Conservation (phyloP, 306 rosid species). For the Citrullus amarus region DNA sequence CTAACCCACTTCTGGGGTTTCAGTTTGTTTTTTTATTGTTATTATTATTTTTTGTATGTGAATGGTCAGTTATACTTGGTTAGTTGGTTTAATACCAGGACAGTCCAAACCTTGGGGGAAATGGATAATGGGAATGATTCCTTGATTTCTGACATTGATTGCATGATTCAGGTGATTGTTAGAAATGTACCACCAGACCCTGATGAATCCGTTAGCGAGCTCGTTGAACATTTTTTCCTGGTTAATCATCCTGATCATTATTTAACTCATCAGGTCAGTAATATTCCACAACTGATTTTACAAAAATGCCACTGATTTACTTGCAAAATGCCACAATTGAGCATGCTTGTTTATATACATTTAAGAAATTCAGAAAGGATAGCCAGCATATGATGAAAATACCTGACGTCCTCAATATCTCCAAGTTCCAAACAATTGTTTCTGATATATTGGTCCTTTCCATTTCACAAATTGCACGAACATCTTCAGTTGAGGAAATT, state of each 20-base stretch:
- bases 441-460: not conserved
- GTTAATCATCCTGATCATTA: conserved; percentile 93
- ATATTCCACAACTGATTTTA: not conserved
- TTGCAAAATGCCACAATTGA: not conserved
- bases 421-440: not conserved
- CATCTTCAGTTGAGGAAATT: not conserved
- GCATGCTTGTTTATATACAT: not conserved
- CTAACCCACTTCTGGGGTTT: not conserved
- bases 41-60: too few species aligned
- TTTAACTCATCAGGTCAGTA: conserved; percentile 72
- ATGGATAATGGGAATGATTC: not conserved
- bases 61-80: too few species aligned
- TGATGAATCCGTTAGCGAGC: conserved; percentile 78
- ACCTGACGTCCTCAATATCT: not conserved
- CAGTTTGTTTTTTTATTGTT: not conserved
- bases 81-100: not conserved
- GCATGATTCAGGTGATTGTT: conserved; percentile 57
- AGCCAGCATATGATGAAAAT: not conserved
- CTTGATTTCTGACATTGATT: not conserved
- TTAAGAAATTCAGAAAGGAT: not conserved
- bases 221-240: conserved; percentile 95
- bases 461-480: not conserved
- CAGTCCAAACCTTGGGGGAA: not conserved
- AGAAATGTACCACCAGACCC: conserved; percentile 96
- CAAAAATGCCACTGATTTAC: not conserved